Percentiles rank a stretch among this genome's conserved stretches.
Conservation (phyloP, 805 yeast species). For the Metschnikowia baotianmanensis region DNA sequence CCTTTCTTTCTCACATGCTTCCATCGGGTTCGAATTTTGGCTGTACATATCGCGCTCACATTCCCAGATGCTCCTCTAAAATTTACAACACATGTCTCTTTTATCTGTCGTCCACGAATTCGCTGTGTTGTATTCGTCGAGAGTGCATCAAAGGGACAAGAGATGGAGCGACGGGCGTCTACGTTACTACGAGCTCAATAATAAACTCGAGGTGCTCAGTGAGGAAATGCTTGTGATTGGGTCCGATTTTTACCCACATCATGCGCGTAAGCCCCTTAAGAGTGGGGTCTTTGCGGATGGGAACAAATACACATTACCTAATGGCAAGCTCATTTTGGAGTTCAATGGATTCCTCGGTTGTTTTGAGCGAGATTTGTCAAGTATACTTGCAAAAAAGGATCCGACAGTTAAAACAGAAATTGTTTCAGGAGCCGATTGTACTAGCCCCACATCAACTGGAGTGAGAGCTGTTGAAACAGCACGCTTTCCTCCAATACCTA, state of each 20-base stretch:
- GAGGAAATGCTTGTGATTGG: conserved; percentile 34
- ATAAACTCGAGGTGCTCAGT: conserved; percentile 43
- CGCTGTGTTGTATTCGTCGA: conserved; percentile 43
- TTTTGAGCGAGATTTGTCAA: conserved; percentile 39
- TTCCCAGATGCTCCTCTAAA: conserved; percentile 3
- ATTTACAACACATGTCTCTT: conserved; percentile 12
- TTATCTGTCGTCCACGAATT: conserved; percentile 46
- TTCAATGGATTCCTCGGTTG: conserved; percentile 29
- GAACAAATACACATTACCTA: conserved; percentile 26
- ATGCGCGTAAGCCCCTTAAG: conserved; percentile 19
- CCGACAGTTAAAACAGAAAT: background rate
- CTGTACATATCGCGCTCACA: too few relatives aligned
- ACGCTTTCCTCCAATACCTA: background rate
- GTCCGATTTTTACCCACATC: conserved; percentile 32
- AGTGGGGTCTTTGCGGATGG: conserved; percentile 21
- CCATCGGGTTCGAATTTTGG: too few relatives aligned
- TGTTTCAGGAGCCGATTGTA: background rate
- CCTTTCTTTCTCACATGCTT: too few relatives aligned
- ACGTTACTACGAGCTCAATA: conserved; percentile 46
- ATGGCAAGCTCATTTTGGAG: conserved; percentile 28
- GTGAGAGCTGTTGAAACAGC: background rate
- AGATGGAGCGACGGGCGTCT: conserved; percentile 53
- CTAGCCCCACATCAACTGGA: background rate
- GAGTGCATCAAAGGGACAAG: conserved; percentile 46
- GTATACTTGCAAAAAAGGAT: conserved; percentile 12